Percentiles rank a stretch among this genome's conserved stretches.
phyloP scores from a whole-genome alignment of 73 alveolate species.

The Tetrahymena elliotti region DNA sequence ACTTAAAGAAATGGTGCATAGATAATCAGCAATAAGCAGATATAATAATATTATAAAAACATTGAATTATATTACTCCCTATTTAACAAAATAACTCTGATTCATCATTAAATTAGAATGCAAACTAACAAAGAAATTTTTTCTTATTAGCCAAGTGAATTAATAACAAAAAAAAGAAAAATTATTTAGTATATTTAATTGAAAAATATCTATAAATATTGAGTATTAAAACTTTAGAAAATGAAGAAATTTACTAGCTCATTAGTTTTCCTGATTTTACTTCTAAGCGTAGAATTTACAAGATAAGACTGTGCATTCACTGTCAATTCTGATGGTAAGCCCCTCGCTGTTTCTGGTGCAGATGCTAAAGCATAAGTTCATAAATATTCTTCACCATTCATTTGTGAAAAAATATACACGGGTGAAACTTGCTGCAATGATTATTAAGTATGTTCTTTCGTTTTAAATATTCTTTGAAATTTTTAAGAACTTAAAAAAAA shows the following conservation, averaged over 20 bases:
- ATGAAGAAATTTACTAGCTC: neutral
- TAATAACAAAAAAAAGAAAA: neutral
- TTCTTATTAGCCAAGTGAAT: neutral
- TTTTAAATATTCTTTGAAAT: neutral
- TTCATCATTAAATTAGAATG: neutral
- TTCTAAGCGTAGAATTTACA: neutral
- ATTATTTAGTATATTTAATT: neutral
- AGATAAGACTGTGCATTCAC: conserved; percentile 28
- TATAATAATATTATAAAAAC: too few species aligned
- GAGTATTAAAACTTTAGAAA: neutral
- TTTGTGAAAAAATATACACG: neutral
- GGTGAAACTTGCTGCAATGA: neutral
- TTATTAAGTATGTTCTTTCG: neutral
- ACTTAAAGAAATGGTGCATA: neutral
- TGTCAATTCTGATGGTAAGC: conserved; percentile 19
- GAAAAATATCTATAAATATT: neutral
- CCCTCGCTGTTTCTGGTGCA: neutral
- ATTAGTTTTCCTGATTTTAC: neutral
- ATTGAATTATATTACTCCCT: neutral
- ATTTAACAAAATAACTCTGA: neutral
- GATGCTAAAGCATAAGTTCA: conserved; percentile 2
- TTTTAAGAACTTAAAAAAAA: too few species aligned
- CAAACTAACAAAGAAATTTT: neutral
- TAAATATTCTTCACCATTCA: neutral
- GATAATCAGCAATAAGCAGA: neutral